Percentiles rank a stretch among this genome's conserved stretches.
phyloP scores from a whole-genome alignment of 768 basidiomycete genomes.

The Leucogyrophana mollusca region DNA sequence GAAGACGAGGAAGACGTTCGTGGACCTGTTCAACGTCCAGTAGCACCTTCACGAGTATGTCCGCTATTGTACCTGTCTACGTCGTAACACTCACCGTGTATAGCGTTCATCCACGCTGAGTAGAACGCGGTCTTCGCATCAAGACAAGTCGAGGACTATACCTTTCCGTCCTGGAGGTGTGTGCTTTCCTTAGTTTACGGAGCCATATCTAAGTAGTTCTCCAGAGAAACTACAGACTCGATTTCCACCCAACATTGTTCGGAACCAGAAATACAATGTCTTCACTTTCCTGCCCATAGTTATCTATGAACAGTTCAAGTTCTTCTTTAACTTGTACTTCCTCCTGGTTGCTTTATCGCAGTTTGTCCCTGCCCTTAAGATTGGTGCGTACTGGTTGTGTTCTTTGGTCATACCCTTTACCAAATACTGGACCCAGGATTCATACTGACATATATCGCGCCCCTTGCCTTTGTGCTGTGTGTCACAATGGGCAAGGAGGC shows the following conservation, averaged over 20 bases:
- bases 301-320: constrained; percentile 99
- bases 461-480: constrained; percentile 89
- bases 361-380: constrained; percentile 94
- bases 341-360: constrained; percentile 95
- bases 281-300: constrained; percentile 97
- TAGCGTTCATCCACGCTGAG: constrained; percentile 22
- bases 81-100: background rate
- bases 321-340: constrained; percentile 99
- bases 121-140: constrained; percentile 23
- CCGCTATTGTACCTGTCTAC: too few relatives aligned
- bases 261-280: constrained; percentile 97
- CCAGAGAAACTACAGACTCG: constrained; percentile 69
- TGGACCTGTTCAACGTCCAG: constrained; percentile 24
- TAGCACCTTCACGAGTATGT: constrained; percentile 21
- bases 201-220: background rate
- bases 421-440: constrained; percentile 56
- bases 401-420: background rate
- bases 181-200: constrained; percentile 8
- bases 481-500: constrained; percentile 99
- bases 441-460: constrained; percentile 93
- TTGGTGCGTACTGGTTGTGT: constrained; percentile 55
- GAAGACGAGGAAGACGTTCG: constrained; percentile 37
- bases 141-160: constrained; percentile 76
- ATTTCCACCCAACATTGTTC: constrained; percentile 87
- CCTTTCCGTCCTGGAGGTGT: constrained; percentile 74